These are phyloP conservation scores for Mycena galericulata DNA, from an alignment of 768 basidiomycete species.

Conservation along the genomic window DNA sequence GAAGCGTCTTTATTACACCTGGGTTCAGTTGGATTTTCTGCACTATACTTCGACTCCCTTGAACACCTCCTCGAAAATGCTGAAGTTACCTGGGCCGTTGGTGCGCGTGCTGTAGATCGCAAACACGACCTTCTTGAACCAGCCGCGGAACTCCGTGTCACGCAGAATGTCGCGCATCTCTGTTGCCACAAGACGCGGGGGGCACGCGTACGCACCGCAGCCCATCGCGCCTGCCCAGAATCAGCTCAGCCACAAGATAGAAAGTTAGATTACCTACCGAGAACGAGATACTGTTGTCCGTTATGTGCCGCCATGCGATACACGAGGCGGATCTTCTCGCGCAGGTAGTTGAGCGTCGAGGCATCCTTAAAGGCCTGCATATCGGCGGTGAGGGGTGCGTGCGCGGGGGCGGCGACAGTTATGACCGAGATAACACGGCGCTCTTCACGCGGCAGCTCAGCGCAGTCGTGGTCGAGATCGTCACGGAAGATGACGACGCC, in stretches of 20 bases:
- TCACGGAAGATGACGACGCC: constrained; percentile 61
- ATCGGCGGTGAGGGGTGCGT: constrained; percentile 45
- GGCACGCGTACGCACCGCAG: constrained; percentile 57
- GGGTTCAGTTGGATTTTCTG: too few relatives aligned
- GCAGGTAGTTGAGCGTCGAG: constrained; percentile 49
- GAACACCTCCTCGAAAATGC: constrained; percentile 51
- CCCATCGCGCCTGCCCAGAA: constrained; percentile 54
- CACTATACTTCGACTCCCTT: constrained; percentile 41
- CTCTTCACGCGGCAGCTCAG: constrained; percentile 46
- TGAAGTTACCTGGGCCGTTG: constrained; percentile 50
- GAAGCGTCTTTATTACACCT: too few relatives aligned
- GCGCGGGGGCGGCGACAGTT: constrained; percentile 58
- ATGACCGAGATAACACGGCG: constrained; percentile 56
- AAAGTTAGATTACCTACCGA: constrained; percentile 44
- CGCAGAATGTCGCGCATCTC: constrained; percentile 56
- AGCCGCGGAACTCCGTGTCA: constrained; percentile 56
- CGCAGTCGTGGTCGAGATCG: constrained; percentile 57
- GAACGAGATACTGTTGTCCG: constrained; percentile 49
- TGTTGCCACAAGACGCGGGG: constrained; percentile 52
- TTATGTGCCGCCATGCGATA: constrained; percentile 57
- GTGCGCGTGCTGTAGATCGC: constrained; percentile 52
- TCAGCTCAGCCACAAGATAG: background rate
- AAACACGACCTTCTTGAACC: constrained; percentile 55
- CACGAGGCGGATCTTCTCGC: constrained; percentile 56
- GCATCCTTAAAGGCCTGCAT: constrained; percentile 37